Conservation (phyloP, 352 stramenopile genomes). For the Globisporangium uncinulatum region DNA sequence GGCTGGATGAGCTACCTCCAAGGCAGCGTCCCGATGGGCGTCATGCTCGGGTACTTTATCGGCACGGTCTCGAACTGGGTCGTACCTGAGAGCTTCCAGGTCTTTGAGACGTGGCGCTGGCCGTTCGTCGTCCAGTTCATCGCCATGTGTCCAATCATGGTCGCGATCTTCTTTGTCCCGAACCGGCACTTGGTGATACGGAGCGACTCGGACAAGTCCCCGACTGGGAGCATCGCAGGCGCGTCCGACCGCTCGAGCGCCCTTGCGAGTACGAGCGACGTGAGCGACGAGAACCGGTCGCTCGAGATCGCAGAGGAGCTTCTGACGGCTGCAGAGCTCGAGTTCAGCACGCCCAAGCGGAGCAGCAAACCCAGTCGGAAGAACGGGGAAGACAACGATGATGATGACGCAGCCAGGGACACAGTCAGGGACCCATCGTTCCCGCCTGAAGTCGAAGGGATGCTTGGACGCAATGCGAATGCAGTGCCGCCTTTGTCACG, state of each 20-base stretch:
- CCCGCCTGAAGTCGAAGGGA: slow-evolving; percentile 35
- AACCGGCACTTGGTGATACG: slow-evolving; percentile 73
- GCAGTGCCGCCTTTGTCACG: slow-evolving; percentile 31
- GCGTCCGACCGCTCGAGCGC: slow-evolving; percentile 37
- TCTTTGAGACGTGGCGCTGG: slow-evolving; percentile 77
- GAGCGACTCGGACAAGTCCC: slow-evolving; percentile 41
- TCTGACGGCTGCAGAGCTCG: neutral
- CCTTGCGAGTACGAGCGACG: slow-evolving; percentile 15
- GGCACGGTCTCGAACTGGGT: slow-evolving; percentile 81
- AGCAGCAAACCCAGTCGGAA: slow-evolving; percentile 3
- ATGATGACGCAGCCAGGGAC: too few relatives aligned
- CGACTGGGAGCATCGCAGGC: slow-evolving; percentile 35
- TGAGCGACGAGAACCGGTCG: slow-evolving; percentile 36
- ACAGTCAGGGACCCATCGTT: slow-evolving; percentile 9
- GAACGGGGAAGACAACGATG: slow-evolving; percentile 3
- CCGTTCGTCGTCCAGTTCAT: slow-evolving; percentile 84
- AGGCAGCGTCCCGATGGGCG: slow-evolving; percentile 73
- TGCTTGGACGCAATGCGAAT: slow-evolving; percentile 23
- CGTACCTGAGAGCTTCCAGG: slow-evolving; percentile 53
- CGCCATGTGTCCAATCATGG: slow-evolving; percentile 61
- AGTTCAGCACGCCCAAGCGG: slow-evolving; percentile 3
- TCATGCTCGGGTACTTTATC: slow-evolving; percentile 84
- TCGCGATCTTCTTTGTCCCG: slow-evolving; percentile 77
- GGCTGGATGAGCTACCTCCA: slow-evolving; percentile 86
- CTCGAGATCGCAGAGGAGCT: slow-evolving; percentile 29